These are phyloP conservation scores for Yamadazyma blattariae DNA, from an alignment of 1,139 yeast species.

Conservation along the genomic window DNA sequence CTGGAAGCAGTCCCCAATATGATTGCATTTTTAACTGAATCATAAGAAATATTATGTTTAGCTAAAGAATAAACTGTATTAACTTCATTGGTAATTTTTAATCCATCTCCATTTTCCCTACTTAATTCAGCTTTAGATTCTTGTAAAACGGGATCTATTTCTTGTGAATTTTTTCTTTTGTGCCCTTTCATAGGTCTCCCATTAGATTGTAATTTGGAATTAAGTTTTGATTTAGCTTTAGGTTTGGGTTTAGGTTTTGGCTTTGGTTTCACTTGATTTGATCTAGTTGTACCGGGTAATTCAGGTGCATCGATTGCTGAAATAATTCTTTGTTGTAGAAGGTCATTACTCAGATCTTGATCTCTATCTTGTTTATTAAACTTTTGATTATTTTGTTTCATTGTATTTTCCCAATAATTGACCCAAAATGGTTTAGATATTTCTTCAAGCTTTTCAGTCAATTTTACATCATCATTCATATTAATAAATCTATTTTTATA, in stretches of 20 bases:
- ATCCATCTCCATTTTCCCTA: constrained; percentile 19
- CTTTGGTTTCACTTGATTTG: not conserved
- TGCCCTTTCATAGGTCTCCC: not conserved
- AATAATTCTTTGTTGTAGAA: constrained; percentile 14
- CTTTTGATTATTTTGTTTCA: constrained; percentile 30
- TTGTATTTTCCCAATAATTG: constrained; percentile 46
- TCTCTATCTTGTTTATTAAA: constrained; percentile 27
- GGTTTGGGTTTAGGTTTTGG: constrained; percentile 2
- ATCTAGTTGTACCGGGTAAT: constrained; percentile 3
- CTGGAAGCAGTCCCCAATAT: constrained; percentile 60
- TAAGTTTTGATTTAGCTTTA: not conserved
- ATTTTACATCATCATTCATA: constrained; percentile 21
- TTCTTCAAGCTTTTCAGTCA: constrained; percentile 26
- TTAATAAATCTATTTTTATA: constrained; percentile 48
- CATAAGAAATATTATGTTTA: constrained; percentile 16
- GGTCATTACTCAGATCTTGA: constrained; percentile 16
- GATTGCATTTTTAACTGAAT: constrained; percentile 28
- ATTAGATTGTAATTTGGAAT: not conserved
- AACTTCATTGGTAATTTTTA: constrained; percentile 17
- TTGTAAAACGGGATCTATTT: not conserved
- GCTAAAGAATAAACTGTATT: constrained; percentile 14
- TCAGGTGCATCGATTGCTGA: constrained; percentile 13
- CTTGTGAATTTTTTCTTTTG: constrained; percentile 7
- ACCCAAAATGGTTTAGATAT: constrained; percentile 48
- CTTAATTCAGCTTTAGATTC: constrained; percentile 9